Percentiles rank a stretch among this genome's conserved stretches.
These are phyloP conservation scores for Spergularia bocconei DNA, from an alignment of 148 eudicot genomes.

Conservation along the genomic window DNA sequence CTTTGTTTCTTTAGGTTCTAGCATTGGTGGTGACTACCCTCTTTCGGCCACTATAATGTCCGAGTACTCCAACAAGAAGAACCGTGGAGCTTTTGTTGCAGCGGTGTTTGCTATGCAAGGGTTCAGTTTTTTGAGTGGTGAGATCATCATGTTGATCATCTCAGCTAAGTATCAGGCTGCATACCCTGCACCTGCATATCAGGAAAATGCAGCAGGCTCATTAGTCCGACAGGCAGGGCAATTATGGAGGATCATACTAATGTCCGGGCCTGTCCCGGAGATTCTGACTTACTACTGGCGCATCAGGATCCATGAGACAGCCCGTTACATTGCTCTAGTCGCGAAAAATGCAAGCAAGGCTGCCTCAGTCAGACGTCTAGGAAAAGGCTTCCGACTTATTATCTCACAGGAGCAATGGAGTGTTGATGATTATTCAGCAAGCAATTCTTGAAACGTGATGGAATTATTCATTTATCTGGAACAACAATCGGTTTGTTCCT, in stretches of 20 bases:
- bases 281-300: constrained; percentile 71
- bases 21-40: constrained; percentile 65
- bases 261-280: constrained; percentile 61
- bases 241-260: constrained; percentile 71
- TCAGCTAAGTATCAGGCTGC: constrained; percentile 35
- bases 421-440: constrained; percentile 33
- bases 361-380: constrained; percentile 37
- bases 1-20: constrained; percentile 59
- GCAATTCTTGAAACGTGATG: constrained; percentile 51
- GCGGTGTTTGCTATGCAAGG: constrained; percentile 80
- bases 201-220: constrained; percentile 18
- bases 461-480: constrained; percentile 55
- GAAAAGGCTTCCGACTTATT: not conserved
- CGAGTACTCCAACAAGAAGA: constrained; percentile 56
- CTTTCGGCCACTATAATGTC: constrained; percentile 65
- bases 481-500: constrained; percentile 62
- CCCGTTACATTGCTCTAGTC: constrained; percentile 61
- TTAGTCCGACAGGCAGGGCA: constrained; percentile 47
- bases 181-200: constrained; percentile 38
- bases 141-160: constrained; percentile 40
- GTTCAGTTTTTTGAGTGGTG: constrained; percentile 51
- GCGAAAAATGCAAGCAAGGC: constrained; percentile 60
- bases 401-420: not conserved
- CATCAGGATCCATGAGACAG: constrained; percentile 75
- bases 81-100: constrained; percentile 55